phyloP scores from a whole-genome alignment of 495 filamentous ascomycete species.

The Penicillium maclennaniae region DNA sequence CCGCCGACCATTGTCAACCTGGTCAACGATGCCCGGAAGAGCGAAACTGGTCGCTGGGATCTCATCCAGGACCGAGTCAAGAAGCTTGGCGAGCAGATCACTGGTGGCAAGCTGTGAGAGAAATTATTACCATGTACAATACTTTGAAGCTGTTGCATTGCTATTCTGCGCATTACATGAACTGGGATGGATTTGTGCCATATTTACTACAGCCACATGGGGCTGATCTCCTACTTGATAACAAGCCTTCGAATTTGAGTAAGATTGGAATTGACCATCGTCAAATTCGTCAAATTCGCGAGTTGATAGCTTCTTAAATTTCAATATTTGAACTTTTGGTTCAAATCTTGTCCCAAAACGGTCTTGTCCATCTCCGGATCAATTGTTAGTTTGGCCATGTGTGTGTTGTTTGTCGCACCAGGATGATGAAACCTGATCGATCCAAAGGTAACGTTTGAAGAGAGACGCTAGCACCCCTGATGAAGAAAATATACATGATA shows the following conservation, averaged over 20 bases:
- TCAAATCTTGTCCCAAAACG: too few relatives aligned
- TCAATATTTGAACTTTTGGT: too few relatives aligned
- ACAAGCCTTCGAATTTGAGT: neutral
- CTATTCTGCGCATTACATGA: slow-evolving; percentile 7
- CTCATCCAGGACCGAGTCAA: slow-evolving; percentile 55
- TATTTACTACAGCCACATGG: neutral
- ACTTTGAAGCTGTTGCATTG: slow-evolving; percentile 22
- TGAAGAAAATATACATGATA: too few relatives aligned
- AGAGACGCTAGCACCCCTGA: too few relatives aligned
- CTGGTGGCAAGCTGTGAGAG: slow-evolving; percentile 61
- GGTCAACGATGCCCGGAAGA: slow-evolving; percentile 30
- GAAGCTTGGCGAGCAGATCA: slow-evolving; percentile 64
- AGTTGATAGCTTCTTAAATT: neutral
- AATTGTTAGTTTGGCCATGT: too few relatives aligned
- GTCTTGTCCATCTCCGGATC: too few relatives aligned
- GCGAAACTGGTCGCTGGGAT: slow-evolving; percentile 36
- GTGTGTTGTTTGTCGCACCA: too few relatives aligned
- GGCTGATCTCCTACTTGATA: neutral
- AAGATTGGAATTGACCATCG: neutral
- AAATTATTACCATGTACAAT: slow-evolving; percentile 25
- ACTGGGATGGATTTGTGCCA: slow-evolving; percentile 2
- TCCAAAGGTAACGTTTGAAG: too few relatives aligned
- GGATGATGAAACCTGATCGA: too few relatives aligned
- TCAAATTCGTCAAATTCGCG: neutral
- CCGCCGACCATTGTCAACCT: slow-evolving; percentile 49